Evolutionary conservation across 73 alveolate species (phyloP).

Genomic region (Paramecium sonneborni): DNA sequence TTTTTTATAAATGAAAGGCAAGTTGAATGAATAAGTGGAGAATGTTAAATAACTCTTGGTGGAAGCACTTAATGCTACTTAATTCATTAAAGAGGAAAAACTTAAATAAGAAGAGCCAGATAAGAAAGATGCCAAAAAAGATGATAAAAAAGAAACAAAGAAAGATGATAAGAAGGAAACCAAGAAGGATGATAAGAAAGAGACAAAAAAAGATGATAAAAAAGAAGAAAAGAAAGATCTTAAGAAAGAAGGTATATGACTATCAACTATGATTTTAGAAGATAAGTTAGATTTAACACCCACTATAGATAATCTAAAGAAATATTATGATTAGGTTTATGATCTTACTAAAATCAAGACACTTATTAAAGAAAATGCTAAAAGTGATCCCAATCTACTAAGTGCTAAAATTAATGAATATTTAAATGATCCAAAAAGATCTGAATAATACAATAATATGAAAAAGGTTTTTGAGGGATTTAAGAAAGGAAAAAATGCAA

Average conservation of each 20-base stretch:
- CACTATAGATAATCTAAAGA: background rate
- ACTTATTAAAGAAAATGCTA: background rate
- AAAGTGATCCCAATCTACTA: conserved; percentile 33
- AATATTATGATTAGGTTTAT: conserved; percentile 4
- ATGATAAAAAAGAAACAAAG: background rate
- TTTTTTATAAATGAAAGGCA: background rate
- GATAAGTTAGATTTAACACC: conserved; percentile 17
- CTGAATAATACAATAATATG: background rate
- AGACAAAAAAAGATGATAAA: conserved; percentile 7
- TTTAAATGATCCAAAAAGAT: conserved; percentile 1
- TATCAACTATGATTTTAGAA: background rate
- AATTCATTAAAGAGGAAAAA: background rate
- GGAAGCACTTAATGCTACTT: background rate
- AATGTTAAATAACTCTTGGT: background rate
- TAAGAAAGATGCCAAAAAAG: background rate
- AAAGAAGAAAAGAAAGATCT: background rate
- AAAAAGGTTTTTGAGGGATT: background rate
- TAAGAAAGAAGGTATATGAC: background rate
- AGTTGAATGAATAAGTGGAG: conserved; percentile 3
- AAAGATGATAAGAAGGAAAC: conserved; percentile 40
- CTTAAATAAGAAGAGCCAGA: background rate
- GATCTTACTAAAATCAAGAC: conserved; percentile 2
- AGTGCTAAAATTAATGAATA: conserved; percentile 13
- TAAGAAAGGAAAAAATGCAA: background rate
- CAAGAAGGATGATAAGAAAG: conserved; percentile 50